Conservation (phyloP, 2,329 filamentous ascomycete species). For the Aspergillus sojae region DNA sequence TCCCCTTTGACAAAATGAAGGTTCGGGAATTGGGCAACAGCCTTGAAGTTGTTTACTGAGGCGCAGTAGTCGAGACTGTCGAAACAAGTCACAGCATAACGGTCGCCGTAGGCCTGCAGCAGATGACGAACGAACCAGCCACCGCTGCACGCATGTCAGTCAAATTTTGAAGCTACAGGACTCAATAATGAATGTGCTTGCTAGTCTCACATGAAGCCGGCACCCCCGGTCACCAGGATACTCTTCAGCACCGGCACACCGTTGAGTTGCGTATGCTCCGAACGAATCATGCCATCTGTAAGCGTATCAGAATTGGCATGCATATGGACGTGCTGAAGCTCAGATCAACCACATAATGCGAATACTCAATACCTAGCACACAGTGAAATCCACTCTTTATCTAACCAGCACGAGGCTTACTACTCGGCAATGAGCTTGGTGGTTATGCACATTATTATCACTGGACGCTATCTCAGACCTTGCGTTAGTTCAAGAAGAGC, state of each 20-base stretch:
- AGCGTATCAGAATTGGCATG: not conserved
- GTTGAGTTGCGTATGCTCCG: not conserved
- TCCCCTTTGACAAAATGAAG: conserved; percentile 81
- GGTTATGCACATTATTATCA: too few species aligned
- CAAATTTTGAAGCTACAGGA: too few species aligned
- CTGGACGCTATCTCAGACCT: not conserved
- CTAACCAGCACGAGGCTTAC: not conserved
- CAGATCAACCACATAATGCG: not conserved
- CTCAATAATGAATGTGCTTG: too few species aligned
- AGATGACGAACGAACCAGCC: too few species aligned
- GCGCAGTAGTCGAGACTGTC: conserved; percentile 85
- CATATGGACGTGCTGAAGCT: not conserved
- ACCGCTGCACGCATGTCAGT: too few species aligned
- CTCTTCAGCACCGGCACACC: not conserved
- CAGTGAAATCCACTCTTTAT: not conserved
- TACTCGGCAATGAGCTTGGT: too few species aligned
- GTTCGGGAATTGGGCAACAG: conserved; percentile 67
- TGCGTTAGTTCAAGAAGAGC: not conserved
- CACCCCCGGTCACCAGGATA: conserved; percentile 5
- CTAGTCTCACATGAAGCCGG: too few species aligned
- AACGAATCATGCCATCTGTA: conserved; percentile 1
- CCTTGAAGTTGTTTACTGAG: conserved; percentile 75
- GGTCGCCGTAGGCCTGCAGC: too few species aligned
- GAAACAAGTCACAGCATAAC: conserved; percentile 77
- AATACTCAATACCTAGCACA: too few species aligned